phyloP scores from a whole-genome alignment of 306 rosid genomes.

The Hylodesmum podocarpum region DNA sequence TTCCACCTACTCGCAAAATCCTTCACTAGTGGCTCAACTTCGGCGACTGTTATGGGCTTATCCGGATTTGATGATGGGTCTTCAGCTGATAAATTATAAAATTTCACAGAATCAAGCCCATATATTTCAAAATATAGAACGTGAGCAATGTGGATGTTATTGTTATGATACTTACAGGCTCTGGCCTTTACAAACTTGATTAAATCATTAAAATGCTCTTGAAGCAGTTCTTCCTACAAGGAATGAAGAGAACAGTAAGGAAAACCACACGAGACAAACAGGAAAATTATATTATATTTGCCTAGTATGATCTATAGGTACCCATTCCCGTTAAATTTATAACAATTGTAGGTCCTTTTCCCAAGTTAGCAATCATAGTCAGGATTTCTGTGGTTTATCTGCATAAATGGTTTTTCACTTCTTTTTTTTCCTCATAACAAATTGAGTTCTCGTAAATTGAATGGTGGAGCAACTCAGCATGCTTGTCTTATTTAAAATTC shows the following conservation, averaged over 20 bases:
- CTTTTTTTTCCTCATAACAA: not conserved
- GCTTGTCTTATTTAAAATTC: not conserved
- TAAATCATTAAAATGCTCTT: conserved; percentile 74
- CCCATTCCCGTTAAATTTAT: not conserved
- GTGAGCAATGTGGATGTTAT: not conserved
- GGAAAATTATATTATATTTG: not conserved
- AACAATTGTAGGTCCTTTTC: not conserved
- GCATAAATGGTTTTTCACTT: not conserved
- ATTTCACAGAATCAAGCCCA: conserved; percentile 23
- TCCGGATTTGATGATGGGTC: conserved; percentile 64
- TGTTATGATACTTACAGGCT: conserved; percentile 67
- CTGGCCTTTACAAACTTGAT: conserved; percentile 91
- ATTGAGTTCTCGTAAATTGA: not conserved
- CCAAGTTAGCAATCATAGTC: not conserved
- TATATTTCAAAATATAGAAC: not conserved
- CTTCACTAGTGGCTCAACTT: conserved; percentile 94
- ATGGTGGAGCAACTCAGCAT: not conserved
- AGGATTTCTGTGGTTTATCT: not conserved
- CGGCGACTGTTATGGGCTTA: conserved; percentile 66
- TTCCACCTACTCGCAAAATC: conserved; percentile 97
- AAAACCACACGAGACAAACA: not conserved
- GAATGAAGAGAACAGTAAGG: conserved; percentile 27
- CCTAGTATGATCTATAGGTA: not conserved
- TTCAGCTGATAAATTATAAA: conserved; percentile 65
- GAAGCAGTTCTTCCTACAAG: conserved; percentile 93